Conservation (phyloP, 306 rosid genomes). For the Begonia loranthoides region DNA sequence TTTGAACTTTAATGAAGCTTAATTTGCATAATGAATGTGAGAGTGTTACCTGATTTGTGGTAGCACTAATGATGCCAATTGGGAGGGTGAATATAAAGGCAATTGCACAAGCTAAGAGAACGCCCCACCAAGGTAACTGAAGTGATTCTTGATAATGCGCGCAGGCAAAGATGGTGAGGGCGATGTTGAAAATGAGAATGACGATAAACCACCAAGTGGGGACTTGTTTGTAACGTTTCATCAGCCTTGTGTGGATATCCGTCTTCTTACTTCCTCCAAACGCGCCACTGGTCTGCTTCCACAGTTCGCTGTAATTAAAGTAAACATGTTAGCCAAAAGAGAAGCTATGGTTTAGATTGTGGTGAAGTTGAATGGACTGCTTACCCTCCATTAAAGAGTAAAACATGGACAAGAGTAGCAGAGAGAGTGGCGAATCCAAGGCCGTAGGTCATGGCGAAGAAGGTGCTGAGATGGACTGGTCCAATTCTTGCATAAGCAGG, state of each 20-base stretch:
- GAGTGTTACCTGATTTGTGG: slow-evolving; percentile 65
- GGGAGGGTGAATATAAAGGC: slow-evolving; percentile 57
- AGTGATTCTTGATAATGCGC: slow-evolving; percentile 44
- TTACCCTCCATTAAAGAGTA: slow-evolving; percentile 58
- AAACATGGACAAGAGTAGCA: slow-evolving; percentile 62
- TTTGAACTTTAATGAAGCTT: neutral
- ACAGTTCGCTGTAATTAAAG: slow-evolving; percentile 31
- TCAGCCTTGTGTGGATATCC: slow-evolving; percentile 63
- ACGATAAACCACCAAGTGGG: slow-evolving; percentile 61
- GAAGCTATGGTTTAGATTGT: neutral
- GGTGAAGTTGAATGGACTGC: neutral
- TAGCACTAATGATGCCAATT: slow-evolving; percentile 56
- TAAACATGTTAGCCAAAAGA: neutral
- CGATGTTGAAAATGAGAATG: slow-evolving; percentile 45
- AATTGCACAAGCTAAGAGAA: slow-evolving; percentile 54
- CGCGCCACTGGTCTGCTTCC: slow-evolving; percentile 36
- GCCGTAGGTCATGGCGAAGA: slow-evolving; percentile 70
- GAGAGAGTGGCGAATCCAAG: slow-evolving; percentile 68
- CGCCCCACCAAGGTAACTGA: slow-evolving; percentile 75
- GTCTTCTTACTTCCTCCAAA: slow-evolving; percentile 26
- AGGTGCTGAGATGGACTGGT: slow-evolving; percentile 53
- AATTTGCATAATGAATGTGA: neutral
- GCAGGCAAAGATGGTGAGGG: slow-evolving; percentile 36
- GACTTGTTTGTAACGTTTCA: slow-evolving; percentile 50
- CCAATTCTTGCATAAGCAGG: slow-evolving; percentile 29